phyloP scores from a whole-genome alignment of 768 basidiomycete genomes.

The Hemileccinum impolitum region DNA sequence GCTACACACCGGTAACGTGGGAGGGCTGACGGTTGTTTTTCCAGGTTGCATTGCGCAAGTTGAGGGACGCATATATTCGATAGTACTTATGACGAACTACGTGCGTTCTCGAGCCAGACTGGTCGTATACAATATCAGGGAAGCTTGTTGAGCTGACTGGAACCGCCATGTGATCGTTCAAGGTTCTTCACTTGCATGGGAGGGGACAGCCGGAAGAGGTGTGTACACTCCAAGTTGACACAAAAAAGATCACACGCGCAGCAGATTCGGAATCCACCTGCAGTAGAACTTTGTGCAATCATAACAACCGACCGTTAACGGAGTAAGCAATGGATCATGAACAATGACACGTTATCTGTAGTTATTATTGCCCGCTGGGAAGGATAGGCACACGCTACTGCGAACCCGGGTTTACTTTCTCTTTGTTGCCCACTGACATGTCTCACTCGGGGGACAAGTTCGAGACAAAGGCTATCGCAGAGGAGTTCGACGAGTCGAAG shows the following conservation, averaged over 20 bases:
- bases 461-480: not conserved
- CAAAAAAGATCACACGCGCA: not conserved
- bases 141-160: too few species aligned
- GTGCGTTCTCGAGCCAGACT: not conserved
- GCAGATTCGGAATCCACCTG: too few species aligned
- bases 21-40: conserved; percentile 5
- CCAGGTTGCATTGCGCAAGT: conserved; percentile 27
- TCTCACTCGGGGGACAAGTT: not conserved
- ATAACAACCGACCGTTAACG: not conserved
- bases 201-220: too few species aligned
- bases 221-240: not conserved
- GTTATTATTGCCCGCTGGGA: not conserved
- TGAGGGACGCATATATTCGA: conserved; percentile 28
- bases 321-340: too few species aligned
- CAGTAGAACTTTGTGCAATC: not conserved
- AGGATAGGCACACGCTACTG: not conserved
- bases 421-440: not conserved
- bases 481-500: not conserved
- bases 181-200: not conserved
- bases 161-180: not conserved
- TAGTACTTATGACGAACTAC: conserved; percentile 3
- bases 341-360: too few species aligned
- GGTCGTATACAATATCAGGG: not conserved
- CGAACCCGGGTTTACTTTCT: not conserved
- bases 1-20: not conserved